Evolutionary conservation across 345 rosid genomes (phyloP), one percentile per base, ranked within the genome.

Genomic region (Acer campestre): DNA sequence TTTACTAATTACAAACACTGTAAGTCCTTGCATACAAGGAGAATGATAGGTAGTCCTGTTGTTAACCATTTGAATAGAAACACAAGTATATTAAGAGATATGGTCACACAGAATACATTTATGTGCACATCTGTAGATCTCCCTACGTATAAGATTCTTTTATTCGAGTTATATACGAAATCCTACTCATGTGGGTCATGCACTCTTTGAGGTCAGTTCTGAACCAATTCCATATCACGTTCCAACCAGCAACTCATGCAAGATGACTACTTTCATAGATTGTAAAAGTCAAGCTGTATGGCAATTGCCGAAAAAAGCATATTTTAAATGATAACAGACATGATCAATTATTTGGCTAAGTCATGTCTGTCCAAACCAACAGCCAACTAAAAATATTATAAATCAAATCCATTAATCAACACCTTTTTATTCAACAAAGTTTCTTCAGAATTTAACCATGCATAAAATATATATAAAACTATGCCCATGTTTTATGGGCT

Each of bases 361-460:
- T 38, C 75, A 27, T 61, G 31, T 71, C 17, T 3, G 40, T 71
- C 29, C 64, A 71, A 71, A 71, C 49, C 63, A 71, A 29, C 48
- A 29, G 61, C 18, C 40, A 25, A 74, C 38, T 11, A 62, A 10
- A 25, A 17, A 9, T 8, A 61, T 27, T 27, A 18, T 5, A 62
- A 74, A 11, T 18, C 13, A 46, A 61, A 27, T 9, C 0, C 16
- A 51, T 48, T 44, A 27, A 25, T 63, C 68, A 29, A 18, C 12
- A 27, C n/a, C 46, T n/a, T 58, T 25, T 49, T 27, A 61, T 62
- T 74, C 42, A 49, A 27, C n/a, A 48, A 6, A 29, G n/a, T 18
- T n/a, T 58, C 44, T 18, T 44, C 38, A 25, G 58, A 44, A 18
- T 61, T 40, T 61, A 20, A 42, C 16, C 23, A 6, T 23, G 7